Base-by-base conservation (phyloP, 1,284 basidiomycete species). In the Boletus smithii region DNA sequence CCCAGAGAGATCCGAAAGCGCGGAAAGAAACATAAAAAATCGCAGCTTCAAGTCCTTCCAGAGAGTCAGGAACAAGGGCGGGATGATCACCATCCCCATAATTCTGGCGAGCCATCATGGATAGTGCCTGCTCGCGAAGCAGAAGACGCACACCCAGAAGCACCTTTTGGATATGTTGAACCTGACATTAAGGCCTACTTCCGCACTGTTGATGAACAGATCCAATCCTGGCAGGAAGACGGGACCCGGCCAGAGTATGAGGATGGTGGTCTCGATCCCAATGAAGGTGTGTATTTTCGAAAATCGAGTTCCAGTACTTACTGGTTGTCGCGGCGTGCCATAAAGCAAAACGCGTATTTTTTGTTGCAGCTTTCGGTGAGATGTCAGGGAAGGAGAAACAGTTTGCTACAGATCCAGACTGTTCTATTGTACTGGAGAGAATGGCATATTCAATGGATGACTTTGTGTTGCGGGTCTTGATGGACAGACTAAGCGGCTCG, bases 401-500 rank as follows among this genome's bases (percentile, higher is more conserved):
- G 54, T 79, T 95, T 13, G 84, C 92, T 1, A 93, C 93, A 0
- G 95, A 97, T 68, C 88, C 90, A 2, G 93, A 97, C 50, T 93
- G 90, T 55, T 91, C 91, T 1, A 77, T 87, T 24, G 81, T 95
- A 39, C 69, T 97, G 43, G 94, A 97, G 66, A 77, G 92, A 55
- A 85, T 97, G 76, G 63, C 83, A 13, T 80, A 93, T 60, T 94
- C 91, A 1, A 92, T 97, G 85, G 92, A 95, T 63, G 93, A 97
- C 67, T 94, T 93, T 70, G 88, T 89, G 14, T 76, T 89, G 43
- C 77, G 94, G 48, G 91, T 95, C 3, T 86, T 97, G 55, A 72
- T 90, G 49, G 93, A 95, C 65, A 81, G 84, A 49, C 70, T 97
- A 53, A 79, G 79, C 48, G 92, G 90, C 62, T 89, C 88, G 85